These are phyloP conservation scores for Xylariales sp. DNA, from an alignment of 2,329 filamentous ascomycete genomes.

Conservation along the genomic window DNA sequence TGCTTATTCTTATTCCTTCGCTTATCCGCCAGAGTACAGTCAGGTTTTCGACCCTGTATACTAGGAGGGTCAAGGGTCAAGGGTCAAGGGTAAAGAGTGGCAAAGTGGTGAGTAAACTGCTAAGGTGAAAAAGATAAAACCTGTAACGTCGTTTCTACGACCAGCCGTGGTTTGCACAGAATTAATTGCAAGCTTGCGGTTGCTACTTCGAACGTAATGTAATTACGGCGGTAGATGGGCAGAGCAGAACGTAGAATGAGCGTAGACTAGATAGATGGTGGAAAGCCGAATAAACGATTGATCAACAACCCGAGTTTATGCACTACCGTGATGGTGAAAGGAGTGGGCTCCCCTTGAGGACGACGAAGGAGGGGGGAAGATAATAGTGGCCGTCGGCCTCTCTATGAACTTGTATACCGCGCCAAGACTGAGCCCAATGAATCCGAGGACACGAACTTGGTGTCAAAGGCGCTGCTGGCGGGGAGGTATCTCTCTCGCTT, in stretches of 20 bases:
- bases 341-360: constrained; percentile 22
- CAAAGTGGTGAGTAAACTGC: neutral
- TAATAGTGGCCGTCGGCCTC: neutral
- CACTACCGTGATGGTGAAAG: constrained; percentile 21
- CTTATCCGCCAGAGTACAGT: neutral
- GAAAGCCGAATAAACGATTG: constrained; percentile 34
- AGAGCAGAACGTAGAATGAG: no score
- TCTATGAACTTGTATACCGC: constrained; percentile 1
- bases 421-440: constrained; percentile 1
- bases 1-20: constrained; percentile 12
- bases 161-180: neutral
- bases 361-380: neutral
- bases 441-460: neutral
- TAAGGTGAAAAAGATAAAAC: neutral
- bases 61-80: neutral
- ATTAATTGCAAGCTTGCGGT: neutral
- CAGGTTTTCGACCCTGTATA: neutral
- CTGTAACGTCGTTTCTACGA: neutral
- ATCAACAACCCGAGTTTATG: constrained; percentile 41
- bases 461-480: neutral
- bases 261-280: neutral
- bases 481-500: neutral
- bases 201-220: neutral
- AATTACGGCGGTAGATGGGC: neutral
- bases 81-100: neutral